A percentile compares a stretch with the other conserved stretches of the same genome.
phyloP scores from a whole-genome alignment of 2,329 filamentous ascomycete species.

The Neonectria neomacrospora region DNA sequence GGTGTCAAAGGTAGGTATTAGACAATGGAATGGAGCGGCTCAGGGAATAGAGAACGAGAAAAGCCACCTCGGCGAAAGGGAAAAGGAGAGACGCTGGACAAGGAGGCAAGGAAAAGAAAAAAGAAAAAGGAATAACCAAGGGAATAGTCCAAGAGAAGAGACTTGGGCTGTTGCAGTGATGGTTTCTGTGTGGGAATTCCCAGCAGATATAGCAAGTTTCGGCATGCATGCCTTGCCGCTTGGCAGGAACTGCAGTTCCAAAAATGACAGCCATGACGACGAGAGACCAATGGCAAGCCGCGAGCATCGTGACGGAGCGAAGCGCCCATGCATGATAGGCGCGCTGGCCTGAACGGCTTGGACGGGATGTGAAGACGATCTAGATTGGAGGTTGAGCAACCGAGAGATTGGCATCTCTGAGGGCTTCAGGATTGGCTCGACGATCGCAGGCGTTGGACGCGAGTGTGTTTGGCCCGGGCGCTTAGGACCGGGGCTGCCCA shows the following conservation, averaged over 20 bases:
- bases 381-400: conserved; percentile 25
- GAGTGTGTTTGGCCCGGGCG: conserved; percentile 34
- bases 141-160: conserved; percentile 11
- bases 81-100: conserved; percentile 12
- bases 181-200: conserved; percentile 14
- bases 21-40: conserved; percentile 13
- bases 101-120: conserved; percentile 16
- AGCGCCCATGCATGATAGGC: conserved; percentile 44
- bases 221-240: conserved; percentile 30
- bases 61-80: conserved; percentile 14
- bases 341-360: conserved; percentile 27
- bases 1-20: conserved; percentile 28
- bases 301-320: conserved; percentile 12
- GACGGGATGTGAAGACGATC: conserved; percentile 22
- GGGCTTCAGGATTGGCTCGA: conserved; percentile 35
- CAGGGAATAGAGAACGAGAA: conserved; percentile 20
- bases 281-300: conserved; percentile 31
- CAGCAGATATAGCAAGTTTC: conserved; percentile 37
- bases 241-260: conserved; percentile 24
- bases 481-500: conserved; percentile 35
- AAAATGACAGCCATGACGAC: conserved; percentile 25
- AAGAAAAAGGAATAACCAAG: conserved; percentile 17
- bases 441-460: conserved; percentile 9
- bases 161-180: conserved; percentile 10
- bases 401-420: conserved; percentile 30